A percentile compares a stretch with the other conserved stretches of the same genome.
phyloP scores from a whole-genome alignment of 441 rosid genomes.

The Jatropha multifida region DNA sequence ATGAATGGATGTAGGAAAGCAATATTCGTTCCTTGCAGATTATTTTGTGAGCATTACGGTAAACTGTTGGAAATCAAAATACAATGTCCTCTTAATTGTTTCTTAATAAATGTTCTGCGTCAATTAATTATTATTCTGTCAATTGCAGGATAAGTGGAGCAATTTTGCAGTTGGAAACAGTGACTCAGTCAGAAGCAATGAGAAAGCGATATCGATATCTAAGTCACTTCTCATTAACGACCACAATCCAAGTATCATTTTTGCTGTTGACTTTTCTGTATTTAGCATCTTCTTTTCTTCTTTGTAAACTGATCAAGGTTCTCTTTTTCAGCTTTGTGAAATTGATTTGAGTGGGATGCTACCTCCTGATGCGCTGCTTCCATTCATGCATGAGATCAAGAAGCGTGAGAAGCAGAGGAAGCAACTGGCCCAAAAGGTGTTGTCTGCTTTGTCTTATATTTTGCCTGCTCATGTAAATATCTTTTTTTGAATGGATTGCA shows the following conservation, averaged over 20 bases:
- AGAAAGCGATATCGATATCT: conserved; percentile 85
- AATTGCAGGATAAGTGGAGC: conserved; percentile 69
- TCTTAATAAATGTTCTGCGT: background rate
- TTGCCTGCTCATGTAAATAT: background rate
- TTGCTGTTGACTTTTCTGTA: conserved; percentile 4
- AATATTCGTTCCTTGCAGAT: background rate
- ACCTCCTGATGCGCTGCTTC: conserved; percentile 64
- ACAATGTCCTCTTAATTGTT: background rate
- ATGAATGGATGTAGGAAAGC: background rate
- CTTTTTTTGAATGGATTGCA: background rate
- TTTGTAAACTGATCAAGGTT: conserved; percentile 7
- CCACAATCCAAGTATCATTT: conserved; percentile 66
- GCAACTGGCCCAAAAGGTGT: conserved; percentile 74
- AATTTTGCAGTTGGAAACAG: conserved; percentile 78
- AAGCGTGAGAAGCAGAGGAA: conserved; percentile 86
- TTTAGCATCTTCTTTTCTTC: background rate
- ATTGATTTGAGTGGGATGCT: conserved; percentile 69
- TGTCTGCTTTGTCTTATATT: background rate
- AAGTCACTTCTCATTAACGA: conserved; percentile 91
- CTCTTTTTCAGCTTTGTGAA: conserved; percentile 75
- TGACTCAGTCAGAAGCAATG: conserved; percentile 80
- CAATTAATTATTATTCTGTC: background rate
- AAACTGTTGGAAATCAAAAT: background rate
- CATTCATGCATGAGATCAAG: conserved; percentile 85
- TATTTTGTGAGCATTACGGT: background rate